Percentiles rank a stretch among this genome's conserved stretches.
phyloP scores from a whole-genome alignment of 805 yeast genomes.

The Starmerella powellii region DNA sequence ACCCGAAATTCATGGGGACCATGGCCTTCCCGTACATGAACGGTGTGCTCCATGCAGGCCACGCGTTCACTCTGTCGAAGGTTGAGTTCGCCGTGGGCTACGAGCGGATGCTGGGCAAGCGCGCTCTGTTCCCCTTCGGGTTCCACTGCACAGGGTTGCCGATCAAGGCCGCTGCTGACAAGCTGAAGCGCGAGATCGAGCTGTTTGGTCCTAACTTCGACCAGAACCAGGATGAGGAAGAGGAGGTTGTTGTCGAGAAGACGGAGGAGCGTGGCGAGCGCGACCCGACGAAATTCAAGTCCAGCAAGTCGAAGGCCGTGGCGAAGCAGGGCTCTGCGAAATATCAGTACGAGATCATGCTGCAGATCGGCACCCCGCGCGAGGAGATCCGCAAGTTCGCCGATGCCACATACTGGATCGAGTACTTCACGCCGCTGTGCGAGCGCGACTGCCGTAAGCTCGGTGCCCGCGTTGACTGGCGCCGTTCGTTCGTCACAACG shows the following conservation, averaged over 20 bases:
- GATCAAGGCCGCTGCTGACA: constrained; percentile 86
- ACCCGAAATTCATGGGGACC: constrained; percentile 80
- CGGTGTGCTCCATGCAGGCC: constrained; percentile 97
- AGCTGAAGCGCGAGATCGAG: constrained; percentile 84
- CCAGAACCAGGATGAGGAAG: constrained; percentile 32
- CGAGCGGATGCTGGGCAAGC: constrained; percentile 87
- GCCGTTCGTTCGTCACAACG: constrained; percentile 90
- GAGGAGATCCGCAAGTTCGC: constrained; percentile 81
- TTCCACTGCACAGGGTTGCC: constrained; percentile 99
- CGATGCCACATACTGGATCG: constrained; percentile 83
- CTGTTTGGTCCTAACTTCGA: constrained; percentile 71
- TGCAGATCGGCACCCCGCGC: constrained; percentile 76
- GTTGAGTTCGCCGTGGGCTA: constrained; percentile 86
- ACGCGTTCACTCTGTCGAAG: constrained; percentile 86
- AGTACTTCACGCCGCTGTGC: constrained; percentile 82
- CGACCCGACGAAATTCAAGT: constrained; percentile 82
- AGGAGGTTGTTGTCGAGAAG: constrained; percentile 28
- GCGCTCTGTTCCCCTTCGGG: constrained; percentile 88
- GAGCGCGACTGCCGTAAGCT: constrained; percentile 63
- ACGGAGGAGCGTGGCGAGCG: constrained; percentile 36
- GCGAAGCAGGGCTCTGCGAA: constrained; percentile 91
- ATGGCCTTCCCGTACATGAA: constrained; percentile 99
- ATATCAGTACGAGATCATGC: constrained; percentile 92
- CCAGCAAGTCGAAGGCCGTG: constrained; percentile 85
- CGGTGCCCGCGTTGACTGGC: constrained; percentile 96